Evolutionary conservation across 2,329 filamentous ascomycete species (phyloP).

Genomic region (Pleurostoma richardsiae): DNA sequence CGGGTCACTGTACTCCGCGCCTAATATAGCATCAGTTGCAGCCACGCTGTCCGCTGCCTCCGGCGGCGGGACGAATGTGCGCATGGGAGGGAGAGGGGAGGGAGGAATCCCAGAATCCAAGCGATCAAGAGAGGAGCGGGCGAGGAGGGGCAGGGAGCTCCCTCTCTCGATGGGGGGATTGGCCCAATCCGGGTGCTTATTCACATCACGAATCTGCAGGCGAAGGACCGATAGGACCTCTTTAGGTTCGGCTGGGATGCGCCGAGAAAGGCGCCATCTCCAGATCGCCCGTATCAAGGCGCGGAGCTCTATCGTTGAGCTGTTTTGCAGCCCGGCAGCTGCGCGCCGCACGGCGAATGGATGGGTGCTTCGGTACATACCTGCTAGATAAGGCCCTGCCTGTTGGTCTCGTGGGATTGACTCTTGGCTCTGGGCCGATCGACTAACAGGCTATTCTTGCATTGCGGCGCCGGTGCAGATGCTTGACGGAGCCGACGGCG

Average conservation of each 20-base stretch:
- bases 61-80: too few species aligned
- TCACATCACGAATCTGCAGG: background rate
- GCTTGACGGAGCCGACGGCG: too few species aligned
- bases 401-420: background rate
- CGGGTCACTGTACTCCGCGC: too few species aligned
- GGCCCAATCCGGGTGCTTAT: background rate
- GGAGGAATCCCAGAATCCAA: background rate
- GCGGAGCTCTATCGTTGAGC: background rate
- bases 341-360: background rate
- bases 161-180: background rate
- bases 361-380: background rate
- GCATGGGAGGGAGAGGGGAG: too few species aligned
- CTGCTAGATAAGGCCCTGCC: background rate
- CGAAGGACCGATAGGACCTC: background rate
- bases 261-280: background rate
- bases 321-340: background rate
- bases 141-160: background rate
- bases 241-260: background rate
- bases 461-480: too few species aligned
- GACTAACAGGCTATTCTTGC: background rate
- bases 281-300: background rate
- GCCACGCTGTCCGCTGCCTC: too few species aligned
- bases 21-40: too few species aligned
- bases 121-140: background rate
- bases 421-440: background rate